Conservation (phyloP, 108 stramenopile species). For the Stephanodiscus minutulus region DNA sequence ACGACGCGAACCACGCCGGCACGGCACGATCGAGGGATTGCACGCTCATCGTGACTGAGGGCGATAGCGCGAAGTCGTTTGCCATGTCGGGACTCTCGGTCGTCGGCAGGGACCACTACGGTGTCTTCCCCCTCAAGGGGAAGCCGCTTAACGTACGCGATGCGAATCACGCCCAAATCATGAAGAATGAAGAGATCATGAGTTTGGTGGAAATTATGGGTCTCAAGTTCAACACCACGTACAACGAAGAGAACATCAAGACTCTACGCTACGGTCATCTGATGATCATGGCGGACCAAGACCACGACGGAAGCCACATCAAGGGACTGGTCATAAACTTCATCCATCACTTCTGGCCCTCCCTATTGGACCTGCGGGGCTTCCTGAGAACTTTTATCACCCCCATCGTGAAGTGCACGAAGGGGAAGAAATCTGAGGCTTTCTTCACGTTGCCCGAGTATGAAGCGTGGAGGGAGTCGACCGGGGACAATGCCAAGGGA, state of each 20-base stretch:
- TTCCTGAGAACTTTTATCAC: conserved; percentile 99
- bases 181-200: conserved; percentile 96
- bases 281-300: conserved; percentile 99
- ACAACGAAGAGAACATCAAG: conserved; percentile 88
- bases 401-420: conserved; percentile 97
- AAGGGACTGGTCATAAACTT: conserved; percentile 99
- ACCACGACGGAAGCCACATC: conserved; percentile 99
- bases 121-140: conserved; percentile 97
- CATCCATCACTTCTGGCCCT: conserved; percentile 96
- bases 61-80: conserved; percentile 94
- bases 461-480: conserved; percentile 86
- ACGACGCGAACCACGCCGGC: conserved; percentile 97
- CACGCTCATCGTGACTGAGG: conserved; percentile 95
- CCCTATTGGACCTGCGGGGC: conserved; percentile 91
- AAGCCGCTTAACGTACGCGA: conserved; percentile 98
- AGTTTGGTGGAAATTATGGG: conserved; percentile 99
- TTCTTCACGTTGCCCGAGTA: conserved; percentile 97
- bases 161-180: conserved; percentile 76
- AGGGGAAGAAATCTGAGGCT: conserved; percentile 77
- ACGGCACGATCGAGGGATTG: conserved; percentile 88
- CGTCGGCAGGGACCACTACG: conserved; percentile 90
- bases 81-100: conserved; percentile 93
- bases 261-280: conserved; percentile 94
- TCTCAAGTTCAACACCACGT: conserved; percentile 88
- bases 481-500: conserved; percentile 89